Base-by-base conservation (phyloP, 306 rosid species). In the Rubus idaeus region DNA sequence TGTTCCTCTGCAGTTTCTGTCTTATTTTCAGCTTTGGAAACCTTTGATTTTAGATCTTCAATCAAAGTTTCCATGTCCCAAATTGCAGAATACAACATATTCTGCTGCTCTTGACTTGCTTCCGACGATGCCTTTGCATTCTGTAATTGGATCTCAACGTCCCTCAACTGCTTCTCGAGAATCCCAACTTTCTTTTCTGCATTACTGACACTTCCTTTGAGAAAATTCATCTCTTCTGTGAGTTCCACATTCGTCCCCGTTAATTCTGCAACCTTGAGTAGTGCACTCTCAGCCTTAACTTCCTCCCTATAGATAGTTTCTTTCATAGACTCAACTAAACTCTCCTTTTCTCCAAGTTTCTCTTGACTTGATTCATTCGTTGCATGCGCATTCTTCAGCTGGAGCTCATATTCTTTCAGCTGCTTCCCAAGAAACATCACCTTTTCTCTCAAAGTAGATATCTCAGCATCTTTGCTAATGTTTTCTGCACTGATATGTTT, bases 31-130 rank as follows among this genome's bases (percentile, higher is more conserved):
- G 96, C 91, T 78, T 83, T 89, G 40, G 94, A 81, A 77, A 88
- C 94, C 86, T 96, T 92, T 30, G 99, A 96, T 83, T 89, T 92
- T 26, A 96, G 90, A 74, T 96, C 99, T 84, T 96, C 99, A 63
- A 96, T 96, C 58, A 96, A 79, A 70, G 89, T 91, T 83, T 96
- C 99, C 99, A 92, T 96, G 77, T 96, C 99, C 98, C 97, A 92
- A 78, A 96, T 96, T 61, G 99, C 99, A 45, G 93, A 53, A 82
- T 96, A 96, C 66, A 96, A 73, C 99, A 92, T 96, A 84, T 92
- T 96, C 83, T 89, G 98, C 82, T 96, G 99, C 79, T 96, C 99
- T 87, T 92, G 99, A 80, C 94, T 88, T 60, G 94, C 99, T 86
- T 96, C 99, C 17, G 94, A 86, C 21, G 94, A 87, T 14, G 86